A percentile compares a stretch with the other conserved stretches of the same genome.
These are phyloP conservation scores for Carex scoparia DNA, from an alignment of 176 grass and related monocot genomes.

Conservation along the genomic window DNA sequence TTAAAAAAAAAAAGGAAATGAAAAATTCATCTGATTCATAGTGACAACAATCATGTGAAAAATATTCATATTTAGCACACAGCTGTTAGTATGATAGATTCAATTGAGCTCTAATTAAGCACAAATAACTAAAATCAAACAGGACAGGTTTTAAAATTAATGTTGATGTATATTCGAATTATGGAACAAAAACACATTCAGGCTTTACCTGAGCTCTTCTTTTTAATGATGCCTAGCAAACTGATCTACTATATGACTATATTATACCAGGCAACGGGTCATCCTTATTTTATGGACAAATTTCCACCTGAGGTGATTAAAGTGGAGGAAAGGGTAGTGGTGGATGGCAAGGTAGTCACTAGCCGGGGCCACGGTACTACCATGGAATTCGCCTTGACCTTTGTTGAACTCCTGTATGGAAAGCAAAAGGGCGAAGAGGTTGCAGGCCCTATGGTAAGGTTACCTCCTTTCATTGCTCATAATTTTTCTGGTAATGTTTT, in stretches of 20 bases:
- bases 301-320: slow-evolving; percentile 50
- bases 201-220: neutral
- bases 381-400: slow-evolving; percentile 47
- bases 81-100: neutral
- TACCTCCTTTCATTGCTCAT: neutral
- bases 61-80: no score
- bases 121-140: neutral
- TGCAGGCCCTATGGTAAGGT: slow-evolving; percentile 46
- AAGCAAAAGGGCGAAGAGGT: slow-evolving; percentile 62
- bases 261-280: slow-evolving; percentile 48
- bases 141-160: neutral
- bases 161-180: neutral
- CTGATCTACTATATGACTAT: neutral
- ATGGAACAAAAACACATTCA: neutral
- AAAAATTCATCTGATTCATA: neutral
- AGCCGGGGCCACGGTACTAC: slow-evolving; percentile 50
- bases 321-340: slow-evolving; percentile 40
- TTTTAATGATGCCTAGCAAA: neutral
- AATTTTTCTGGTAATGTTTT: neutral
- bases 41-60: neutral
- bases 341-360: slow-evolving; percentile 55
- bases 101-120: neutral
- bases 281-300: slow-evolving; percentile 46
- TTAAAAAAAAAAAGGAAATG: neutral
- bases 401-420: slow-evolving; percentile 47